Evolutionary conservation across 345 rosid species (phyloP).

Genomic region (Boechera stricta): DNA sequence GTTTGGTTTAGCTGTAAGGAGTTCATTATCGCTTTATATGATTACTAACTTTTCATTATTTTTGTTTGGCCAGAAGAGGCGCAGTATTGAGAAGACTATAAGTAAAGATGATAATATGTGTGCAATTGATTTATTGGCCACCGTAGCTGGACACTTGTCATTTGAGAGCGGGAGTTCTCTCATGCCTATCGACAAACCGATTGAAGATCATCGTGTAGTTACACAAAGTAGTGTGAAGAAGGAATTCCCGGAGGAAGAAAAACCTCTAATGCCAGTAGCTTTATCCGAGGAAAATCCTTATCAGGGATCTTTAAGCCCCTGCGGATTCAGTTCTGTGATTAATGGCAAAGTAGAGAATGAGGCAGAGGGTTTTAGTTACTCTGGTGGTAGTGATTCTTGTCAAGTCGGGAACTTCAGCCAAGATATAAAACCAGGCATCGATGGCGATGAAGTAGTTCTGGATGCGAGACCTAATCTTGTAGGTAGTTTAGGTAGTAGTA

Average conservation of each 20-base stretch:
- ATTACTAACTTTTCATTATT: neutral
- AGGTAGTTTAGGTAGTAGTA: constrained; percentile 65
- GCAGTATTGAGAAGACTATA: constrained; percentile 56
- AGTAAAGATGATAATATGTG: constrained; percentile 57
- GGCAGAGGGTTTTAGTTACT: constrained; percentile 49
- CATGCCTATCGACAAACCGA: constrained; percentile 47
- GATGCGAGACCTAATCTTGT: constrained; percentile 64
- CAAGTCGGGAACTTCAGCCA: constrained; percentile 40
- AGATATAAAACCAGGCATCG: constrained; percentile 46
- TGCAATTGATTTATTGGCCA: constrained; percentile 91
- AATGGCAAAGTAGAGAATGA: constrained; percentile 55
- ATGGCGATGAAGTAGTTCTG: constrained; percentile 59
- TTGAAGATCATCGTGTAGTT: constrained; percentile 48
- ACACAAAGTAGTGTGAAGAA: constrained; percentile 46
- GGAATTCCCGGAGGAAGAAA: constrained; percentile 49
- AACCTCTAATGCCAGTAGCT: constrained; percentile 52
- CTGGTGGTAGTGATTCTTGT: constrained; percentile 45
- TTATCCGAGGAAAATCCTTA: constrained; percentile 29
- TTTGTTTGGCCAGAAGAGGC: constrained; percentile 63
- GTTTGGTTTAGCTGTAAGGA: constrained; percentile 15
- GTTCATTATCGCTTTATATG: neutral
- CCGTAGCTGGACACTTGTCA: constrained; percentile 84
- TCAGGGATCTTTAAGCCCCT: constrained; percentile 44
- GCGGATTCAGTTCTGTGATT: constrained; percentile 54
- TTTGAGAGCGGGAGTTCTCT: constrained; percentile 54